phyloP scores from a whole-genome alignment of 1,284 basidiomycete species.

The Entoloma clypeatum region DNA sequence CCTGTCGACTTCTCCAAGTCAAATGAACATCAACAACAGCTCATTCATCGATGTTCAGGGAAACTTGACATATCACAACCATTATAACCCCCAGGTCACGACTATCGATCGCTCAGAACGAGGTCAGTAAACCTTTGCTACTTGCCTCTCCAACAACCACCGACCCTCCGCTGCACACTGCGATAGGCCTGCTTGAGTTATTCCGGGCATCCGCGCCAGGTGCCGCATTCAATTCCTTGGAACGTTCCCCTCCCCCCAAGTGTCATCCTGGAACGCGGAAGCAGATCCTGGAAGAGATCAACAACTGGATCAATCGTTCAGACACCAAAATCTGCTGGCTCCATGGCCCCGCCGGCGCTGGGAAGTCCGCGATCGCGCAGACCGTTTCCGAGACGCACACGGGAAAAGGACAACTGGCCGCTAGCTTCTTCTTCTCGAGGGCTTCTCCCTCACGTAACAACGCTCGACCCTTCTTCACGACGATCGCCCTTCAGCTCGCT shows the following conservation, averaged over 20 bases:
- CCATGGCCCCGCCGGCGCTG: constrained; percentile 24
- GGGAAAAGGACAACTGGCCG: constrained; percentile 10
- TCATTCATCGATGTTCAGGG: too few relatives aligned
- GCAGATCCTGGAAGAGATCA: constrained; percentile 14
- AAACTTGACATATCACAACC: too few relatives aligned
- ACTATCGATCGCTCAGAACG: too few relatives aligned
- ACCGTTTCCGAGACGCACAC: constrained; percentile 19
- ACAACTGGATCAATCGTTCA: constrained; percentile 13
- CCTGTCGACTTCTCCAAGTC: too few relatives aligned
- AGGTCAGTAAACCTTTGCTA: too few relatives aligned
- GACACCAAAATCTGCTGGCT: constrained; percentile 21
- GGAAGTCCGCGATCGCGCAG: constrained; percentile 26
- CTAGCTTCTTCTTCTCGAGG: constrained; percentile 25
- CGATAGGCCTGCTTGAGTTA: neutral
- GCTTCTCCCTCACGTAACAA: constrained; percentile 12
- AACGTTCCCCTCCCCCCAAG: constrained; percentile 17
- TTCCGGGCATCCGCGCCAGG: neutral
- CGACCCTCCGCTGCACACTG: too few relatives aligned
- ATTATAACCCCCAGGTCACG: too few relatives aligned
- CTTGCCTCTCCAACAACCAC: too few relatives aligned
- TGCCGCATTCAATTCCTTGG: constrained; percentile 14
- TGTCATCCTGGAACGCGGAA: constrained; percentile 20
- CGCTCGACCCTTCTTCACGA: constrained; percentile 17
- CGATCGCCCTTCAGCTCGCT: constrained; percentile 25
- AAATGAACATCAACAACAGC: too few relatives aligned